Conservation (phyloP, 164 flowering plant species). For the Annona squamosa region DNA sequence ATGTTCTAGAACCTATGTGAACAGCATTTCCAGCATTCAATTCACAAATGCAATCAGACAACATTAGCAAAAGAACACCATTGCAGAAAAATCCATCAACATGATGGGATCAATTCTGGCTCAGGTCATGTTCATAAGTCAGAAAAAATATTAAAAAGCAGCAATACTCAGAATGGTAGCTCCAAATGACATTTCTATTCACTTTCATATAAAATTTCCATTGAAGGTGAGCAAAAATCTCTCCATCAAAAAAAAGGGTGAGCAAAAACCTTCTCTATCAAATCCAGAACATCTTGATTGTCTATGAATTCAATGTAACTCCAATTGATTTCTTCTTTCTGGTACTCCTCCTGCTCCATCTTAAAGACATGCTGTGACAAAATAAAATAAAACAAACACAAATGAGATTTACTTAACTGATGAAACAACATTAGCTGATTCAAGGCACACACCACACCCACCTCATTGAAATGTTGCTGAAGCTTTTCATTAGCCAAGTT, state of each 20-base stretch:
- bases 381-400: neutral
- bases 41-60: no score
- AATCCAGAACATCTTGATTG: conserved; percentile 92
- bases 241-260: neutral
- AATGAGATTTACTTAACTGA: no score
- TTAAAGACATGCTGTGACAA: conserved; percentile 81
- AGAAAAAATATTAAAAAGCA: neutral
- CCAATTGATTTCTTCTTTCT: conserved; percentile 84
- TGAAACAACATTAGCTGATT: neutral
- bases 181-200: no score
- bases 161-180: neutral
- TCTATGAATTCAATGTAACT: conserved; percentile 96
- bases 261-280: conserved; percentile 78
- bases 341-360: conserved; percentile 97
- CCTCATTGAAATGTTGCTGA: conserved; percentile 98
- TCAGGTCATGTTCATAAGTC: neutral
- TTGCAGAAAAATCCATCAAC: neutral
- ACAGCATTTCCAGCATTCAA: no score
- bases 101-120: neutral
- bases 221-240: neutral
- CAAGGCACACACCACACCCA: conserved; percentile 12
- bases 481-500: conserved; percentile 98
- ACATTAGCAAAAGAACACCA: no score
- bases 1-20: no score
- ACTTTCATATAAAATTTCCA: neutral